A percentile compares a stretch with the other conserved stretches of the same genome.
phyloP scores from a whole-genome alignment of 2,329 filamentous ascomycete species.

The Alternaria brassicicola region DNA sequence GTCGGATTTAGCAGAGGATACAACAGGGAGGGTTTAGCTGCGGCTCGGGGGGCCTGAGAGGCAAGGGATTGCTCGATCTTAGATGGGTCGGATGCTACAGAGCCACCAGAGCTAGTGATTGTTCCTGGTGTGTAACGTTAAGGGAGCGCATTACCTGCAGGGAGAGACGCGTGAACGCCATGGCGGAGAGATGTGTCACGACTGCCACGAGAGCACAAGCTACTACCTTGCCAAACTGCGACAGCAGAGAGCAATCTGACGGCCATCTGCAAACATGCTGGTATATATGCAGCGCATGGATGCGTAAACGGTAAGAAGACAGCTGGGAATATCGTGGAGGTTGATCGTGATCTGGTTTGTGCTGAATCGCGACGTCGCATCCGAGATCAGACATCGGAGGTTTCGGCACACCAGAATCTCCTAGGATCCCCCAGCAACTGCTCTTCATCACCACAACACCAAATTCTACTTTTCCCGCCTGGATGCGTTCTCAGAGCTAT shows the following conservation, averaged over 20 bases:
- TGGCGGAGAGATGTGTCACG: slow-evolving; percentile 37
- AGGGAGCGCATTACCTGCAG: slow-evolving; percentile 31
- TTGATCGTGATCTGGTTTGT: slow-evolving; percentile 19
- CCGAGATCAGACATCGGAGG: slow-evolving; percentile 27
- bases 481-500: slow-evolving; percentile 3
- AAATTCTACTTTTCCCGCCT: background rate
- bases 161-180: slow-evolving; percentile 36
- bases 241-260: slow-evolving; percentile 20
- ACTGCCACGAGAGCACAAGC: slow-evolving; percentile 41
- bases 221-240: slow-evolving; percentile 40
- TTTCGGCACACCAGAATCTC: slow-evolving; percentile 14
- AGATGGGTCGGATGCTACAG: slow-evolving; percentile 34
- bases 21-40: slow-evolving; percentile 37
- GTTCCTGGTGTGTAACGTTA: slow-evolving; percentile 38
- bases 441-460: slow-evolving; percentile 5
- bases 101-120: slow-evolving; percentile 33
- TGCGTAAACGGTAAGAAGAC: slow-evolving; percentile 9
- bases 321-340: slow-evolving; percentile 3
- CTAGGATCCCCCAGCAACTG: slow-evolving; percentile 5
- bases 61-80: slow-evolving; percentile 41
- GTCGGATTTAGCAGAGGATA: slow-evolving; percentile 22
- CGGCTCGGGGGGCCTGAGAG: slow-evolving; percentile 21
- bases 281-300: slow-evolving; percentile 12
- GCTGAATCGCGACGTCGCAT: slow-evolving; percentile 23
- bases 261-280: slow-evolving; percentile 19